Conservation (phyloP, 2,329 filamentous ascomycete species). For the Xylaria sp. region DNA sequence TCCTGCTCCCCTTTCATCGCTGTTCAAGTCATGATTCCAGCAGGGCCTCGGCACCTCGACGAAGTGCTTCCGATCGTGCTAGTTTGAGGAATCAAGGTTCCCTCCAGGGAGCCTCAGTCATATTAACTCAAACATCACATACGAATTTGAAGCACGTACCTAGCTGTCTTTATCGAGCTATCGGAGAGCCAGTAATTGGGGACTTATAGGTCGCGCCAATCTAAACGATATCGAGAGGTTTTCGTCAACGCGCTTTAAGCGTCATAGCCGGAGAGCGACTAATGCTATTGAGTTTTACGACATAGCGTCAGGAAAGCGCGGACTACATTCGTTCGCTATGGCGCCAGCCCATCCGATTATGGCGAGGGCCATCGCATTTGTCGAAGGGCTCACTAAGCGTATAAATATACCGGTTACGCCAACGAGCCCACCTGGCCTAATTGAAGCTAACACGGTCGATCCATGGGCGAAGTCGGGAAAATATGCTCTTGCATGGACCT, state of each 20-base stretch:
- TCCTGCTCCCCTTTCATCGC: conserved; percentile 32
- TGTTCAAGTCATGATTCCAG: conserved; percentile 40
- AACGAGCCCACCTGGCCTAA: conserved; percentile 68
- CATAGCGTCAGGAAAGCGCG: conserved; percentile 23
- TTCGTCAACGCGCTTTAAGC: conserved; percentile 1
- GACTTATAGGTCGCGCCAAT: conserved; percentile 7
- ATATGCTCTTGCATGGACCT: conserved; percentile 88
- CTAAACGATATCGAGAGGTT: conserved; percentile 8
- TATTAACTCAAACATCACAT: conserved; percentile 33
- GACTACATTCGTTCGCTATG: conserved; percentile 51
- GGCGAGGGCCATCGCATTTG: conserved; percentile 50
- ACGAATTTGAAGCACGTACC: conserved; percentile 1
- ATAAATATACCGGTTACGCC: conserved; percentile 70
- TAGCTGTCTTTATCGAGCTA: not conserved
- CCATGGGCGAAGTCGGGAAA: conserved; percentile 86
- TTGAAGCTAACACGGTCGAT: conserved; percentile 74
- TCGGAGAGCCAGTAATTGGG: not conserved
- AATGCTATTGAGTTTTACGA: conserved; percentile 27
- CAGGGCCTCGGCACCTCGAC: conserved; percentile 41
- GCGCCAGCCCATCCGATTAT: conserved; percentile 52
- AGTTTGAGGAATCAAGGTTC: conserved; percentile 53
- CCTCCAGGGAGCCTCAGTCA: conserved; percentile 39
- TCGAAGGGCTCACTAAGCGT: conserved; percentile 61
- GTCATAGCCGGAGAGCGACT: conserved; percentile 5
- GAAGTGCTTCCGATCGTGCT: conserved; percentile 45